Base-by-base conservation (phyloP, 257 asterid genomes). In the Solanum corneliomulleri region DNA sequence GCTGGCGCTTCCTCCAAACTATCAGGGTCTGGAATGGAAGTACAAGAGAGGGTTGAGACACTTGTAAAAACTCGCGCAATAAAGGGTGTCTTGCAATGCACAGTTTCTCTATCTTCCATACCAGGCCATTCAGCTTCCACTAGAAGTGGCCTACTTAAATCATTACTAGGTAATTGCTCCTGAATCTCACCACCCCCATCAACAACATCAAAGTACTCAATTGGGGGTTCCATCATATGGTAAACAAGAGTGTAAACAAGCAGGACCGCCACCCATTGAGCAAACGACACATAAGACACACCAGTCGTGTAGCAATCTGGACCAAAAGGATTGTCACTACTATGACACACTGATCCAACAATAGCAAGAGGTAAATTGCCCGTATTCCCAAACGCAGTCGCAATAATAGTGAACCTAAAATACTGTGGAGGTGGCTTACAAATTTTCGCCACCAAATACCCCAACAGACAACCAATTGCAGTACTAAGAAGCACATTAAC, bases 111-210 rank as follows among this genome's bases (percentile, higher is more conserved):
- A 72, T 95, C 99, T 87, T 94, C 97, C 96, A 97, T 95, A 83
- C 99, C 99, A 3, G 99, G 99, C 99, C 99, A 97, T 88, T 97
- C 99, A 3, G 99, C 99, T 90, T 97, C 98, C 44, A 97, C 98
- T 12, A 97, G 95, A 86, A 95, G 98, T 11, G 99, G 98, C 87
- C 97, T 87, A 78, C 99, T 96, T 0, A 93, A 94, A 87, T 96
- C 91, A 69, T 92, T 95, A 0, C 94, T 76, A 3, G 87, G 37
- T 23, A 86, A 85, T 8, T 90, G 90, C 82, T 94, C 98, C 14
- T 91, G 95, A 89, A 93, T 92, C 88, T 95, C 98, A 21, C 14
- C n/a, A 7, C 86, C 92, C 27, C 90, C 97, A 33, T 93, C 96
- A 21, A 91, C 88, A 52, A 89, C 91, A 56, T 93, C 97, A 3